Evolutionary conservation across 768 basidiomycete genomes (phyloP), one percentile per base, ranked within the genome.

Genomic region (Zangia roseola): DNA sequence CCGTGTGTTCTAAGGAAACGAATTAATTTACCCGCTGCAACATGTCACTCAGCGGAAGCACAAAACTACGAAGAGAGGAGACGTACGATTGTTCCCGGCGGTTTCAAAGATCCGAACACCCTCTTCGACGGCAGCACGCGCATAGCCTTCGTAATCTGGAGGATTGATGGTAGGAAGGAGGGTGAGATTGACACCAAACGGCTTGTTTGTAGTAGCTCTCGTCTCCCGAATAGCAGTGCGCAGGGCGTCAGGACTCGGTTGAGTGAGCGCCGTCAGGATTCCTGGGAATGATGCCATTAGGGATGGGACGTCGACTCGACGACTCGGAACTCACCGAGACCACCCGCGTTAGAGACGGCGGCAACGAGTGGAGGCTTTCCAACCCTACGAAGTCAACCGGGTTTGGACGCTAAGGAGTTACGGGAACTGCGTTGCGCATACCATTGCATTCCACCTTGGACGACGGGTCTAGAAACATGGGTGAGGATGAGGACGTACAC

Each of bases 381-480:
- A 38, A 94, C 90, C 91, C 89, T 88, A 24, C 20, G 28, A 31
- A n/a, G 26, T 16, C 25, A 48, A 16, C 6, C 19, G 40, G 47
- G 40, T 39, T n/a, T 35, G 14, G 10, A 14, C 16, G 14, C 17
- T 33, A 44, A 33, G 25, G 8, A 21, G 5, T 9, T 6, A 16
- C 39, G 20, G 17, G 40, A 33, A 26, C 6, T 40, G 41, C 2
- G 10, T 40, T 12, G 19, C 23, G 5, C 52, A 39, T 70, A 89
- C 87, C 87, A 94, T 81, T 92, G 91, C 90, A 93, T 92, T 40
- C 89, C 91, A 20, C 90, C 91, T 64, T 93, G 91, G 2, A 94
- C 79, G 39, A 92, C 73, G 14, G 91, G 91, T 26, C 87, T 89
- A 42, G 45, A 24, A 13, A 40, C 13, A 38, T 33, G 28, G 17